Percentiles rank a stretch among this genome's conserved stretches.
phyloP scores from a whole-genome alignment of 2,329 filamentous ascomycete species.

The Paecilomyces formosus region DNA sequence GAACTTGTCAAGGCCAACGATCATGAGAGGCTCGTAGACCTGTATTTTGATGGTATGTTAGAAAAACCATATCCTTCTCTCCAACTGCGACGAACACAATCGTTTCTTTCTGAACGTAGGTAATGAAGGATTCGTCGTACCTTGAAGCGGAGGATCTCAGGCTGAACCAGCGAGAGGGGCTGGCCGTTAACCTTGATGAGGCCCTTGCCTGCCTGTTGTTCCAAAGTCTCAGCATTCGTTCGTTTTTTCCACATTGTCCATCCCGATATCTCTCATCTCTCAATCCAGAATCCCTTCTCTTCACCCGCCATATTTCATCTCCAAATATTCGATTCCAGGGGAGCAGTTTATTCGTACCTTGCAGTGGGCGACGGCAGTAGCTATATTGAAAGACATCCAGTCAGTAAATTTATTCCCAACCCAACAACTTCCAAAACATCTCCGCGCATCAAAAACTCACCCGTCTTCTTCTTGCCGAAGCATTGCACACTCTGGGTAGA shows the following conservation, averaged over 20 bases:
- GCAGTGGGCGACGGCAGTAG: conserved; percentile 85
- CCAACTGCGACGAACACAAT: not conserved
- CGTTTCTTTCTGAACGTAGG: not conserved
- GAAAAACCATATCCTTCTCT: conserved; percentile 2
- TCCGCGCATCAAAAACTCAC: conserved; percentile 25
- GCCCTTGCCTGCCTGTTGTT: conserved; percentile 64
- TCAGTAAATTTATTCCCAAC: conserved; percentile 18
- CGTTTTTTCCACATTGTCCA: not conserved
- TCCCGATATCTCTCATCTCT: conserved; percentile 1
- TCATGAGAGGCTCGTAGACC: conserved; percentile 98
- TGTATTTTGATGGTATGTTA: conserved; percentile 24
- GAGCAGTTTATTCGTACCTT: conserved; percentile 54
- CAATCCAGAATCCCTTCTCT: not conserved
- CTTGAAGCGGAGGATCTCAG: conserved; percentile 97
- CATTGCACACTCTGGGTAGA: conserved; percentile 80
- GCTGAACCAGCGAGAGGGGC: conserved; percentile 87
- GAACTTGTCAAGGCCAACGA: conserved; percentile 97
- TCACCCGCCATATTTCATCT: not conserved
- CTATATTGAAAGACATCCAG: conserved; percentile 37
- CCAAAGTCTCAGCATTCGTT: conserved; percentile 2
- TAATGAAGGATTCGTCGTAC: conserved; percentile 36
- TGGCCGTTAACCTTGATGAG: conserved; percentile 98
- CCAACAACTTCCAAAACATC: conserved; percentile 2
- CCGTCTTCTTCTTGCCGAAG: conserved; percentile 98
- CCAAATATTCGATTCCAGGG: not conserved